Conservation (phyloP, 139 green algal genomes). For the Dunaliella sp. region DNA sequence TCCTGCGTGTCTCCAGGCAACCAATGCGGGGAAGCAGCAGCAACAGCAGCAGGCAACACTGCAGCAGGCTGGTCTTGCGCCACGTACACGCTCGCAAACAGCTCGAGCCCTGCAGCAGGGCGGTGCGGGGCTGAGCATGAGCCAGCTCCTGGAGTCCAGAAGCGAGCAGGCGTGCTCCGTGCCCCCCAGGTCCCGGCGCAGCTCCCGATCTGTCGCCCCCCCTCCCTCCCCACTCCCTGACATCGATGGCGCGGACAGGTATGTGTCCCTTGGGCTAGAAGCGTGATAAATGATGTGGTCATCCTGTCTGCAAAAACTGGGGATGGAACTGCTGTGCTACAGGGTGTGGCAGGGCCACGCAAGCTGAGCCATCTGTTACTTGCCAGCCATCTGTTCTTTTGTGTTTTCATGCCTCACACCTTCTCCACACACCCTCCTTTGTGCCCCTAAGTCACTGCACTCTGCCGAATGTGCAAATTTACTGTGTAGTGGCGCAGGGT, state of each 20-base stretch:
- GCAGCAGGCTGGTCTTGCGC: not conserved
- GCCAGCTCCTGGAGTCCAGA: constrained; percentile 51
- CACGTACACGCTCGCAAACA: constrained; percentile 27
- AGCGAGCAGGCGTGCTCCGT: constrained; percentile 26
- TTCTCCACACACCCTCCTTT: not conserved
- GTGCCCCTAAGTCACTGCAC: too few relatives aligned
- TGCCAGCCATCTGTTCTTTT: not conserved
- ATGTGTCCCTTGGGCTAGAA: too few relatives aligned
- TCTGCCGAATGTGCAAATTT: too few relatives aligned
- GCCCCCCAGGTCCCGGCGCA: not conserved
- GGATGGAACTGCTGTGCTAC: too few relatives aligned
- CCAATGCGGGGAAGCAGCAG: not conserved
- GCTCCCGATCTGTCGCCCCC: constrained; percentile 12
- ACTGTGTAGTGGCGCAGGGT: too few relatives aligned
- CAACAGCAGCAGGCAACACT: not conserved
- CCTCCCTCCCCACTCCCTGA: constrained; percentile 66
- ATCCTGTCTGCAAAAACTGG: too few relatives aligned
- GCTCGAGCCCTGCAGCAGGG: constrained; percentile 11
- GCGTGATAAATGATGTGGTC: too few relatives aligned
- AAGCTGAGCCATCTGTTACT: not conserved
- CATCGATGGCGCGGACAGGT: constrained; percentile 82
- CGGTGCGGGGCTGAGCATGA: constrained; percentile 53
- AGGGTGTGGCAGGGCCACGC: too few relatives aligned
- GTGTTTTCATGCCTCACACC: not conserved
- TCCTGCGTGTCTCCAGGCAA: not conserved